Evolutionary conservation across 2,329 filamentous ascomycete species (phyloP).

Genomic region (Aspergillus sp.): DNA sequence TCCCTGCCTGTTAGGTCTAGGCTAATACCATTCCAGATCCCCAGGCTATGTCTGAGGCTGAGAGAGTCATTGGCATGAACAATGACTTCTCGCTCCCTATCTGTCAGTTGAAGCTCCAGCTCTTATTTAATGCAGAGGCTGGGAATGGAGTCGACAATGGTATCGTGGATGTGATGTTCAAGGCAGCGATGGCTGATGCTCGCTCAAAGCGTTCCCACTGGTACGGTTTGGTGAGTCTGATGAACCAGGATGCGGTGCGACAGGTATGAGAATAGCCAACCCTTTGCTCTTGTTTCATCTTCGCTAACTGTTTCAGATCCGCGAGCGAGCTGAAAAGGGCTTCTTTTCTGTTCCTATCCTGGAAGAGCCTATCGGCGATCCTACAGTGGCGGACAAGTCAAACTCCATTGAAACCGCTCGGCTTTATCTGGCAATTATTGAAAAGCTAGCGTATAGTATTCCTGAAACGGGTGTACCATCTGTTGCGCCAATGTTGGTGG

Average conservation of each 20-base stretch:
- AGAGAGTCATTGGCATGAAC: constrained; percentile 39
- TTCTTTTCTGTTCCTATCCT: constrained; percentile 41
- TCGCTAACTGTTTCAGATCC: constrained; percentile 34
- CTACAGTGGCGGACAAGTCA: constrained; percentile 14
- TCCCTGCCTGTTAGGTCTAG: neutral
- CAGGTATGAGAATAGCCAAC: constrained; percentile 29
- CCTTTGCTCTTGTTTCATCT: constrained; percentile 1
- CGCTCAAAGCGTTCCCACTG: constrained; percentile 39
- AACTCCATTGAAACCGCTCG: constrained; percentile 35
- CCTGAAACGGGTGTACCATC: constrained; percentile 35
- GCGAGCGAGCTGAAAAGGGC: constrained; percentile 44
- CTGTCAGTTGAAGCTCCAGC: constrained; percentile 45
- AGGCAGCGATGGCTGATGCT: constrained; percentile 40
- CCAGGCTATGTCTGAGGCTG: constrained; percentile 31
- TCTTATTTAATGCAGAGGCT: constrained; percentile 39
- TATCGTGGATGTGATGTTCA: constrained; percentile 45
- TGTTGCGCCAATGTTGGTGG: constrained; percentile 39
- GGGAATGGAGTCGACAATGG: constrained; percentile 30
- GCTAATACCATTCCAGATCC: constrained; percentile 16
- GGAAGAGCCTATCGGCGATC: constrained; percentile 24
- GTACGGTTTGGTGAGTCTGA: constrained; percentile 42
- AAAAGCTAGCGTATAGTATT: constrained; percentile 42
- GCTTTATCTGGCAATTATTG: constrained; percentile 42
- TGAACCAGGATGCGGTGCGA: constrained; percentile 40
- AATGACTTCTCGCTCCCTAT: constrained; percentile 48